Evolutionary conservation across 192 early-diverging fungal species (phyloP).

Genomic region (Umbelopsis vinacea): DNA sequence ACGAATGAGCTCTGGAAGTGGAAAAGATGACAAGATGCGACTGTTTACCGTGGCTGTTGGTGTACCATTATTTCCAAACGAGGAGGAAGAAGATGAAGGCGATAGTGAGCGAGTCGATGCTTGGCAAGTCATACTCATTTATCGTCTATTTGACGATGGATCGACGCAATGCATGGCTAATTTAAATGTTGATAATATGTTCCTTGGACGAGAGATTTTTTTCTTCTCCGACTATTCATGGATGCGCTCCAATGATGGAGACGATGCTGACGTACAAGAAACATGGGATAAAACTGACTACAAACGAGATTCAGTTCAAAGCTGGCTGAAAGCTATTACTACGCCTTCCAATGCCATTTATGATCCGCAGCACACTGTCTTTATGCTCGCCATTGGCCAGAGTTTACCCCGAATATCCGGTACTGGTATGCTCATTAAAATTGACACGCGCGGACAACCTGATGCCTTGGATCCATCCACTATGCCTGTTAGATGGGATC

Average conservation of each 20-base stretch:
- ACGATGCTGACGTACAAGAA: neutral
- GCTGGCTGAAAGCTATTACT: slow-evolving; percentile 28
- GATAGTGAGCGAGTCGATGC: slow-evolving; percentile 12
- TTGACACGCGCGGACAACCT: slow-evolving; percentile 27
- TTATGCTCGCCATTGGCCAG: slow-evolving; percentile 30
- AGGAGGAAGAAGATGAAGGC: slow-evolving; percentile 23
- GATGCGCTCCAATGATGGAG: slow-evolving; percentile 16
- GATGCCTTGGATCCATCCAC: slow-evolving; percentile 23
- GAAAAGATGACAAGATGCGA: slow-evolving; percentile 13
- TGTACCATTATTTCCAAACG: slow-evolving; percentile 4
- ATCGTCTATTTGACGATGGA: slow-evolving; percentile 38
- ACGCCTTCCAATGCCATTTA: slow-evolving; percentile 18
- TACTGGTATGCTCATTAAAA: slow-evolving; percentile 18
- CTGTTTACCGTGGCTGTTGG: slow-evolving; percentile 41
- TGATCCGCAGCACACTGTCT: slow-evolving; percentile 26
- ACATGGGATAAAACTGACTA: too few species aligned
- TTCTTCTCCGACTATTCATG: slow-evolving; percentile 35
- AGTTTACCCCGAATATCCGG: slow-evolving; percentile 15
- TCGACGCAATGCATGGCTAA: slow-evolving; percentile 30
- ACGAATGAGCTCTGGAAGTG: neutral
- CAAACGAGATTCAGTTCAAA: slow-evolving; percentile 4
- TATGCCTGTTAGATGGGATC: slow-evolving; percentile 20
- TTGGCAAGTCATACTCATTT: slow-evolving; percentile 38
- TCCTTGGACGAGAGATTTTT: slow-evolving; percentile 34
- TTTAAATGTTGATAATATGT: slow-evolving; percentile 19